Percentiles rank a stretch among this genome's conserved stretches.
Conservation (phyloP, 306 rosid species). For the Inga leiocalycina region DNA sequence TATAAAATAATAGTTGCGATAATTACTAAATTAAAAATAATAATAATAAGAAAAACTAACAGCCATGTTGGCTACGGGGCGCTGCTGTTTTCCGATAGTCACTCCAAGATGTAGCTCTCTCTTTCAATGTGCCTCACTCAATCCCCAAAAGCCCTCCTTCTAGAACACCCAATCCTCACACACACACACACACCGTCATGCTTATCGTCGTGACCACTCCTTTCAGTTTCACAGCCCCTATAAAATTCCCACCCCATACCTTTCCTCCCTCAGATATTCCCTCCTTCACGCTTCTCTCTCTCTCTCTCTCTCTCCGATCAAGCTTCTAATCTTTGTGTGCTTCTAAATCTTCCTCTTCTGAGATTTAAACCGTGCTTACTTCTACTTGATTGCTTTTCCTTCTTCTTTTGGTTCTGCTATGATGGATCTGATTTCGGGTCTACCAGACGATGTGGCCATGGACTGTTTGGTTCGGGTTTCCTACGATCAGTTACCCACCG, state of each 20-base stretch:
- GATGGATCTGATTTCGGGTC: constrained; percentile 72
- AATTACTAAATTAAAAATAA: too few species aligned
- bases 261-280: neutral
- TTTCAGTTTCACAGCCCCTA: neutral
- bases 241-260: neutral
- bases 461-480: constrained; percentile 60
- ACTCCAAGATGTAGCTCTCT: neutral
- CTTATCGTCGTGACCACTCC: neutral
- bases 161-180: neutral
- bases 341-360: neutral
- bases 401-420: neutral
- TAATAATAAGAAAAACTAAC: too few species aligned
- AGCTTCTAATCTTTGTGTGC: neutral
- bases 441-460: constrained; percentile 68
- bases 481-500: constrained; percentile 40
- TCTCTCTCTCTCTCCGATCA: neutral
- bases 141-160: neutral
- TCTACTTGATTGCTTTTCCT: neutral
- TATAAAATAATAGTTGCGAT: neutral
- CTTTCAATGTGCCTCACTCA: neutral
- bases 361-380: neutral
- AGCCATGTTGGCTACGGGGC: neutral
- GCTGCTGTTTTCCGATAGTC: neutral
- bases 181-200: neutral
- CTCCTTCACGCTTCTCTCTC: neutral